These are phyloP conservation scores for Eimeria mitis DNA, from an alignment of 169 alveolate genomes.

Conservation along the genomic window DNA sequence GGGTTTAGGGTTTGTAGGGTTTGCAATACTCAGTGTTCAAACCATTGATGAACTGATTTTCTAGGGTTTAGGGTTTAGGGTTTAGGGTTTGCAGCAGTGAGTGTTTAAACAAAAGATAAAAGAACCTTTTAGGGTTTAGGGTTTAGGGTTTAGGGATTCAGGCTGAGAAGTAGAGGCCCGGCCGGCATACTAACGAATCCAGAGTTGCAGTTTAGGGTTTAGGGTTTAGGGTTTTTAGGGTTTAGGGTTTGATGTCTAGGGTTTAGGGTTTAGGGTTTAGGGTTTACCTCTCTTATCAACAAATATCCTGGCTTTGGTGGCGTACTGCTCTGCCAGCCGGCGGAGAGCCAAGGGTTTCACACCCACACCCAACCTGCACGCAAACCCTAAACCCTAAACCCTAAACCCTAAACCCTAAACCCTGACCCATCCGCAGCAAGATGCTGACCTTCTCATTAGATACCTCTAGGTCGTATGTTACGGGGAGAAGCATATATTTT, in stretches of 20 bases:
- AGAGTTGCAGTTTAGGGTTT: not conserved
- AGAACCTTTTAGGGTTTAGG: not conserved
- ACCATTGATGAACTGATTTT: too few relatives aligned
- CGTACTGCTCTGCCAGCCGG: slow-evolving; percentile 67
- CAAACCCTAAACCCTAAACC: slow-evolving; percentile 31
- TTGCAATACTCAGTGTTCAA: too few relatives aligned
- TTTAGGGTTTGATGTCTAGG: not conserved
- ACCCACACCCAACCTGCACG: slow-evolving; percentile 90
- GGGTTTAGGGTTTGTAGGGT: too few relatives aligned
- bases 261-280: not conserved
- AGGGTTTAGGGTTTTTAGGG: not conserved
- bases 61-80: slow-evolving; percentile 7
- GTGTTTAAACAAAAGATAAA: too few relatives aligned
- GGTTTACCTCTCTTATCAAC: slow-evolving; percentile 71
- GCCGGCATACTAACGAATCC: too few relatives aligned
- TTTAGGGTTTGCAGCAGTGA: not conserved
- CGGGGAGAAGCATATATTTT: too few relatives aligned
- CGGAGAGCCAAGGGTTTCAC: slow-evolving; percentile 88
- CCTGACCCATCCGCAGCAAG: not conserved
- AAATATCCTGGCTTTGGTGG: slow-evolving; percentile 59
- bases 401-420: slow-evolving; percentile 2
- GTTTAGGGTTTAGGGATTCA: not conserved
- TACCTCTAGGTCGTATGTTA: too few relatives aligned
- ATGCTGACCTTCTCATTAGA: too few relatives aligned
- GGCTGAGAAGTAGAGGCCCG: too few relatives aligned